Evolutionary conservation across 2,329 filamentous ascomycete species (phyloP).

Genomic region (Sarocladium brachiariae): DNA sequence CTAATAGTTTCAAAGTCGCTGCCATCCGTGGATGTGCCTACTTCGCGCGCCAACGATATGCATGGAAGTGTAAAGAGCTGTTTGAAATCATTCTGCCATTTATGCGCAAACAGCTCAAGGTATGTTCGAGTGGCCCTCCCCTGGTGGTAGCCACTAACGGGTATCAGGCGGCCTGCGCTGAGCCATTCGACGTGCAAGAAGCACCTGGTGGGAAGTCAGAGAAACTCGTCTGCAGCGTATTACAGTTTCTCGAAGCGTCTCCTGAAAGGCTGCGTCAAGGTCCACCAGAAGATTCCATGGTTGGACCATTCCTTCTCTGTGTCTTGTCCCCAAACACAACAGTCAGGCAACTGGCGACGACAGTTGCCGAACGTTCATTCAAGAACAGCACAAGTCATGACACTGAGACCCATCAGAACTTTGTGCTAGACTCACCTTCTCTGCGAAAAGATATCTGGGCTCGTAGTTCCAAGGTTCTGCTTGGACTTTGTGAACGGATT

Average conservation of each 20-base stretch:
- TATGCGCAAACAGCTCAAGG: constrained; percentile 50
- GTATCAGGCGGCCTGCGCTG: not conserved
- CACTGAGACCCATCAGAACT: not conserved
- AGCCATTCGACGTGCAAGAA: constrained; percentile 8
- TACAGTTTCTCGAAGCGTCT: constrained; percentile 50
- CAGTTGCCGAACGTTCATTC: constrained; percentile 43
- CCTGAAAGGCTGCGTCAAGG: constrained; percentile 28
- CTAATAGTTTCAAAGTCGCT: constrained; percentile 54
- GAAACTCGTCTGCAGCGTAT: constrained; percentile 32
- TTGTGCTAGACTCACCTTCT: constrained; percentile 18
- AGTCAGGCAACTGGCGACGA: constrained; percentile 40
- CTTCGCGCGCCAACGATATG: constrained; percentile 47
- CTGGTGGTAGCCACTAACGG: not conserved
- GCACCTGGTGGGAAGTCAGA: constrained; percentile 4
- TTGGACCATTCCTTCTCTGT: constrained; percentile 43
- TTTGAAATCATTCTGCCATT: constrained; percentile 50
- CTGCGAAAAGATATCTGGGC: constrained; percentile 42
- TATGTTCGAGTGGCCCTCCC: constrained; percentile 22
- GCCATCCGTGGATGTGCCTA: constrained; percentile 56
- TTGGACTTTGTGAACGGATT: constrained; percentile 43
- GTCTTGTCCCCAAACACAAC: constrained; percentile 44
- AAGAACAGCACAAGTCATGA: constrained; percentile 8
- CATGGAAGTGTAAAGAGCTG: constrained; percentile 44
- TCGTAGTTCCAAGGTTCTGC: constrained; percentile 33
- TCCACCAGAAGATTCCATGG: constrained; percentile 14